Evolutionary conservation across 768 basidiomycete genomes (phyloP), one percentile per base, ranked within the genome.

Genomic region (Tricholoma saponaceum): DNA sequence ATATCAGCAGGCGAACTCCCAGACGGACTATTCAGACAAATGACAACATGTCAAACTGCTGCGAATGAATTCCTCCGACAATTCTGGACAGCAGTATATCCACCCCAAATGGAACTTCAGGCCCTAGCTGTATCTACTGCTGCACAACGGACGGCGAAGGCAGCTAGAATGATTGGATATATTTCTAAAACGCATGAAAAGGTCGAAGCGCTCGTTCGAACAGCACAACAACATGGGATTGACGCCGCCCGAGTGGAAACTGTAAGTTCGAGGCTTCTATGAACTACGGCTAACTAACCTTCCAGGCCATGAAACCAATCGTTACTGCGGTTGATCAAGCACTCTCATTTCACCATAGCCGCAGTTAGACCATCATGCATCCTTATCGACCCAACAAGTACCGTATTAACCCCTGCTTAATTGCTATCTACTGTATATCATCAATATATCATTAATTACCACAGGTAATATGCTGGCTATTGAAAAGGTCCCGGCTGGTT

Each of bases 31-130:
- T 85, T 92, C 64, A 79, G 84, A 55, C 87, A 94, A 73, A 89
- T 98, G 83, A 85, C 83, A 16, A 90, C 90, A 0, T 93, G 91
- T 66, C 94, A 97, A 67, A 92, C 92, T 1, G 89, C 95, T 3
- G 89, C 95, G 10, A 95, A 93, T 66, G 97, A 99, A 68, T 97
- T 98, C 69, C 78, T 99, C 13, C 86, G 96, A 26, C 97, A 98
- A 69, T 98, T 94, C 69, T 98, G 95, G 95, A 81, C 87, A 2
- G 83, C 93, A 1, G 82, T 90, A 51, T 89, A 93, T 60, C 95
- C 94, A 5, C 84, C 89, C 5, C 71, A 80, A 0, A 74, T 79
- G 16, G 90, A 90, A 51, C 64, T 75, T 16, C 80, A 81, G 54
- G 76, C 80, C 0, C 68, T 82, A 2, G 73, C 76, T 4, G 62